Evolutionary conservation across 768 basidiomycete species (phyloP).

Genomic region (Tephrocybe rancida): DNA sequence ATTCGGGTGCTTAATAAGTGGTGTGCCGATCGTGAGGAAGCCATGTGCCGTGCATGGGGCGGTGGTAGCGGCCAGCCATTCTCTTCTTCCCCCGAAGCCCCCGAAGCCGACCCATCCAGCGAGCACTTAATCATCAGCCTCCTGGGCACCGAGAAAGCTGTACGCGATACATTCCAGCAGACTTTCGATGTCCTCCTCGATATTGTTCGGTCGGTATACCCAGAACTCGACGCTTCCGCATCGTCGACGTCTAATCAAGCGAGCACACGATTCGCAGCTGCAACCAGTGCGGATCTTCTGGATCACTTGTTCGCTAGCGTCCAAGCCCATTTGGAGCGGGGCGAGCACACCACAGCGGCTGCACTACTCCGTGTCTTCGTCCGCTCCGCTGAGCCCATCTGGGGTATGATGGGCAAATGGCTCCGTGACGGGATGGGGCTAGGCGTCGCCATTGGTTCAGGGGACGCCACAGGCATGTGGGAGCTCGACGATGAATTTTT

Average conservation of each 20-base stretch:
- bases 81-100: not conserved
- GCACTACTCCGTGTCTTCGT: conserved; percentile 65
- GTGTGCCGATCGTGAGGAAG: conserved; percentile 72
- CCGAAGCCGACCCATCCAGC: conserved; percentile 26
- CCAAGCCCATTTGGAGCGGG: conserved; percentile 61
- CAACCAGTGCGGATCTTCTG: conserved; percentile 58
- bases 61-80: conserved; percentile 29
- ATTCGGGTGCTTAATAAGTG: conserved; percentile 62
- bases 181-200: conserved; percentile 59
- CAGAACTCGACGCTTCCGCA: conserved; percentile 23
- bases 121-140: conserved; percentile 62
- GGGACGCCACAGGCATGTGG: conserved; percentile 27
- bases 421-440: conserved; percentile 71
- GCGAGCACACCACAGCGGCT: conserved; percentile 54
- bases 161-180: conserved; percentile 58
- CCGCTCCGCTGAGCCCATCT: conserved; percentile 66
- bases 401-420: conserved; percentile 76
- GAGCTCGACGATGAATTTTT: conserved; percentile 79
- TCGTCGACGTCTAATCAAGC: conserved; percentile 15
- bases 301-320: conserved; percentile 61
- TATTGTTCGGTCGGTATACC: conserved; percentile 40
- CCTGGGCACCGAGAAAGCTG: conserved; percentile 60
- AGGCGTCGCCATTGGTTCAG: conserved; percentile 33
- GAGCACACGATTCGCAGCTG: conserved; percentile 45
- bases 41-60: conserved; percentile 59